These are phyloP conservation scores for Geranium brycei DNA, from an alignment of 345 rosid genomes.

Conservation along the genomic window DNA sequence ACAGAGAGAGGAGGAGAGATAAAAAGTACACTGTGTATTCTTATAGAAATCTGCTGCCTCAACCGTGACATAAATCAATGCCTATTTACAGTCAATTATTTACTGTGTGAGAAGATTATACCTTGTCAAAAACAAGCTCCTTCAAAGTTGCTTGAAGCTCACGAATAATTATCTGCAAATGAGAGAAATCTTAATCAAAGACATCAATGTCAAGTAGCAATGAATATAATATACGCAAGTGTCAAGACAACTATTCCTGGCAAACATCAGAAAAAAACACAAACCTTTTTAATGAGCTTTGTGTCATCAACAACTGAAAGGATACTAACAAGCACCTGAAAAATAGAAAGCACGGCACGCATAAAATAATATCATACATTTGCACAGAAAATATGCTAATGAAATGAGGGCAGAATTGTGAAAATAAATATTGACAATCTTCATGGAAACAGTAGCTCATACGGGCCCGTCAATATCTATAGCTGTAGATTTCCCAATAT, in stretches of 20 bases:
- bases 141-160: conserved; percentile 53
- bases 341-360: conserved; percentile 4
- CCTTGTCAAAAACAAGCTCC: conserved; percentile 77
- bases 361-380: conserved; percentile 5
- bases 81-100: too few relatives aligned
- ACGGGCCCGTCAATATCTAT: too few relatives aligned
- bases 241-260: background rate
- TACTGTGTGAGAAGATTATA: conserved; percentile 16
- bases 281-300: conserved; percentile 73
- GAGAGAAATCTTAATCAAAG: conserved; percentile 17
- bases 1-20: too few relatives aligned
- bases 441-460: too few relatives aligned
- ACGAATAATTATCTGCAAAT: conserved; percentile 51
- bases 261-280: conserved; percentile 6
- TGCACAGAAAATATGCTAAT: too few relatives aligned
- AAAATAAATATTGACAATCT: too few relatives aligned
- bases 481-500: background rate
- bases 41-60: background rate
- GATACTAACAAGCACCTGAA: conserved; percentile 66
- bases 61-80: too few relatives aligned
- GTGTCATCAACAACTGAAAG: conserved; percentile 83
- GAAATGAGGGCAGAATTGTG: too few relatives aligned
- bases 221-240: background rate
- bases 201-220: conserved; percentile 5
- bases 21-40: too few relatives aligned